A percentile compares a stretch with the other conserved stretches of the same genome.
These are phyloP conservation scores for Dictyophora rubrovolvata DNA, from an alignment of 768 basidiomycete genomes.

Conservation along the genomic window DNA sequence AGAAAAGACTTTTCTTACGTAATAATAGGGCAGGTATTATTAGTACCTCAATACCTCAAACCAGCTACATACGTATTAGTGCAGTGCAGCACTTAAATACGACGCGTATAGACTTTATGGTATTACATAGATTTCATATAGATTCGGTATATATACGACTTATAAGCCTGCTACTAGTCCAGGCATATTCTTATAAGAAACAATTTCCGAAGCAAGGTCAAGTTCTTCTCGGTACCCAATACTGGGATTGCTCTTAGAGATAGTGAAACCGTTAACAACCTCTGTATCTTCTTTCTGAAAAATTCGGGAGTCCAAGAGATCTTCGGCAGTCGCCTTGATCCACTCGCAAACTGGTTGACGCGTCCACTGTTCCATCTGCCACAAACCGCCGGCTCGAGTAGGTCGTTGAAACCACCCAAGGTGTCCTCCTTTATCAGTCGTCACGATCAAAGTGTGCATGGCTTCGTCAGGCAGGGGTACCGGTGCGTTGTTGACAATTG, in stretches of 20 bases:
- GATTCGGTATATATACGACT: no score
- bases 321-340: conserved; percentile 48
- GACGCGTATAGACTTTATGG: no score
- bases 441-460: conserved; percentile 37
- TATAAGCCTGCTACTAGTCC: not conserved
- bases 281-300: conserved; percentile 25
- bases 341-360: conserved; percentile 63
- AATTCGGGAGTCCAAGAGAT: conserved; percentile 27
- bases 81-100: no score
- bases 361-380: conserved; percentile 44
- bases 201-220: not conserved
- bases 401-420: conserved; percentile 71
- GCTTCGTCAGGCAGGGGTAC: conserved; percentile 42
- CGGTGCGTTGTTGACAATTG: conserved; percentile 59
- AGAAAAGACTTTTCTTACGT: not conserved
- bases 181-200: not conserved
- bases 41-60: no score
- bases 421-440: conserved; percentile 64
- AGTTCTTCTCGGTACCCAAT: conserved; percentile 44
- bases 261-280: conserved; percentile 49
- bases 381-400: conserved; percentile 22
- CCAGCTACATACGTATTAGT: no score
- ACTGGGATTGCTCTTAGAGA: conserved; percentile 44
- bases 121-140: no score
- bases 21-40: not conserved